These are phyloP conservation scores for Penicillium longicatenatum DNA, from an alignment of 495 filamentous ascomycete genomes.

Conservation along the genomic window DNA sequence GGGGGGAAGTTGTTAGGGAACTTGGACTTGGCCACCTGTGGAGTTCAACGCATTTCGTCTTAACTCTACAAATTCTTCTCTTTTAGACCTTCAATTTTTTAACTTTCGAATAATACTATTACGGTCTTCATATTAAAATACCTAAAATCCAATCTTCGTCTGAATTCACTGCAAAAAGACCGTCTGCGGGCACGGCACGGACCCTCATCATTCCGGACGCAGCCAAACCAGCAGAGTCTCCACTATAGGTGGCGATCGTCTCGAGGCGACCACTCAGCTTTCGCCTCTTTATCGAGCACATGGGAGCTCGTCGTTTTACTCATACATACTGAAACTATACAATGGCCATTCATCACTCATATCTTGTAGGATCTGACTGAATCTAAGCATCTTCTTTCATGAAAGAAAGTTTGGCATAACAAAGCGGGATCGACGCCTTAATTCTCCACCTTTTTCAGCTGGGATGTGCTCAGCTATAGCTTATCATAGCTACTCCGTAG, in stretches of 20 bases:
- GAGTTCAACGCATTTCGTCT: background rate
- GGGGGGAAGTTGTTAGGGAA: conserved; percentile 5
- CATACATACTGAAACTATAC: background rate
- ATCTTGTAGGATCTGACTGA: background rate
- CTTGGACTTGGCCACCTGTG: background rate
- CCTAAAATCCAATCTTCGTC: background rate
- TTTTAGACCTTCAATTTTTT: background rate
- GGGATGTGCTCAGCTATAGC: background rate
- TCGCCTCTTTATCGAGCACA: conserved; percentile 1
- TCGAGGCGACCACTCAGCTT: conserved; percentile 10
- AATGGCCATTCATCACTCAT: background rate
- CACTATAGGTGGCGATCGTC: conserved; percentile 12
- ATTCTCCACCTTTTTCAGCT: background rate
- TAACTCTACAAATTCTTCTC: background rate
- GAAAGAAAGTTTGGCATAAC: background rate
- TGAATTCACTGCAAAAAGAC: background rate
- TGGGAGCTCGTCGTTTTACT: background rate
- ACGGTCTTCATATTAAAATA: background rate
- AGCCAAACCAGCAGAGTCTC: conserved; percentile 2
- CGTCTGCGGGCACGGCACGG: conserved; percentile 12
- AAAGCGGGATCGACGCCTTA: background rate
- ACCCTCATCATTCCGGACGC: conserved; percentile 11
- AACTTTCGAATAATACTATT: background rate
- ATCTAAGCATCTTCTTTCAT: background rate
- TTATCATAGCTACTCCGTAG: background rate